phyloP scores from a whole-genome alignment of 2,329 filamentous ascomycete genomes.

The Botrytis hyacinthi region DNA sequence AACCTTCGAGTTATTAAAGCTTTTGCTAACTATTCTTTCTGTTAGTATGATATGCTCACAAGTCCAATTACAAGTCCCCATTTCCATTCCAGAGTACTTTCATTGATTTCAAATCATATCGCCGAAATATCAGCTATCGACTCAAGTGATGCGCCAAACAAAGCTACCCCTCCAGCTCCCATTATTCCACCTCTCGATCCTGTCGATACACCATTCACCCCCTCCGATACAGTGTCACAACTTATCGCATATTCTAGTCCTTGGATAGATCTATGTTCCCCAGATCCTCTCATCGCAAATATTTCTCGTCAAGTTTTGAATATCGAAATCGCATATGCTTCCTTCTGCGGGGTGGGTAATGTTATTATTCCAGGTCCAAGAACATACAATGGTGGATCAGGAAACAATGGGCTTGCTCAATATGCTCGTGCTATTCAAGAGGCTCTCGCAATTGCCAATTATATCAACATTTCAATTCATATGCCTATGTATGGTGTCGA shows the following conservation, averaged over 20 bases:
- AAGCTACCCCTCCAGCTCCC: constrained; percentile 52
- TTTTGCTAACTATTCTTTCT: constrained; percentile 7
- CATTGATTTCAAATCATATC: constrained; percentile 55
- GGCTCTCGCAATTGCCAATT: constrained; percentile 69
- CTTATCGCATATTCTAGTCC: constrained; percentile 78
- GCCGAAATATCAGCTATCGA: constrained; percentile 46
- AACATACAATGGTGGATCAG: constrained; percentile 52
- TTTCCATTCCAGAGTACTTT: constrained; percentile 68
- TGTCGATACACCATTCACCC: constrained; percentile 73
- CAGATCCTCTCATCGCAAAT: constrained; percentile 77
- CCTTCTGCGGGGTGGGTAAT: constrained; percentile 86
- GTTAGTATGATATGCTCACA: constrained; percentile 75
- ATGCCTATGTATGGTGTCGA: constrained; percentile 79
- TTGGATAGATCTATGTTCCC: constrained; percentile 88
- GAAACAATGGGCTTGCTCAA: constrained; percentile 58
- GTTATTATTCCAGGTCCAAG: constrained; percentile 79
- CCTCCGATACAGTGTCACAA: constrained; percentile 66
- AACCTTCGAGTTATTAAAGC: background rate
- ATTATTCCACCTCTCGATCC: constrained; percentile 70
- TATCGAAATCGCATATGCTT: constrained; percentile 89
- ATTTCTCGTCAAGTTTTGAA: constrained; percentile 88
- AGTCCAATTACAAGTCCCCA: constrained; percentile 72
- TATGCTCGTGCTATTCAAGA: constrained; percentile 85
- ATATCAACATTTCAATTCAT: constrained; percentile 77
- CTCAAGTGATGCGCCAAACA: constrained; percentile 41